A percentile compares a stretch with the other conserved stretches of the same genome.
phyloP scores from a whole-genome alignment of 352 stramenopile genomes.

The Phytophthora pistaciae region DNA sequence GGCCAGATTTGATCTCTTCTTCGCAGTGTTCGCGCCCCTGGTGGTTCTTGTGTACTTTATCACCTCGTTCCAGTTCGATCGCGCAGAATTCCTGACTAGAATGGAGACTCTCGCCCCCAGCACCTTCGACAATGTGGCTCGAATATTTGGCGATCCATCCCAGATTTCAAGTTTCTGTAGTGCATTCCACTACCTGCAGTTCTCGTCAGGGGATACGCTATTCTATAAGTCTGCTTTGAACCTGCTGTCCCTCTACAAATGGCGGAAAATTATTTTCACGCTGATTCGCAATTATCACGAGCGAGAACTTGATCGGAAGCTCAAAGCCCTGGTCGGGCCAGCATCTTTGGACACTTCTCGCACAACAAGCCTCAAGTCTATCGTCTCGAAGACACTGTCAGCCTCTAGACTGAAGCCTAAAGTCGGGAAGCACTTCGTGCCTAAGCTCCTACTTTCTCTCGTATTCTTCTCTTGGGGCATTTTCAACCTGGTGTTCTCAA shows the following conservation, averaged over 20 bases:
- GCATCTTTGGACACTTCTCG: not conserved
- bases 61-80: slow-evolving; percentile 53
- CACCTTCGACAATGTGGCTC: slow-evolving; percentile 41
- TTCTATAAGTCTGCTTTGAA: slow-evolving; percentile 50
- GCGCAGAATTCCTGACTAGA: slow-evolving; percentile 28
- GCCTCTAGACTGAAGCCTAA: not conserved
- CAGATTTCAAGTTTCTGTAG: slow-evolving; percentile 46
- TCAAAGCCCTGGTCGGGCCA: not conserved
- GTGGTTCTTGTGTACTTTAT: slow-evolving; percentile 48
- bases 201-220: slow-evolving; percentile 25
- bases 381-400: not conserved
- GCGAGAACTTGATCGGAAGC: not conserved
- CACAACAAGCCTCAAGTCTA: not conserved
- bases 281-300: not conserved
- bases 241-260: slow-evolving; percentile 58
- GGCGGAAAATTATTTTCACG: slow-evolving; percentile 42
- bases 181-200: slow-evolving; percentile 43
- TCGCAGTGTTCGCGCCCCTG: slow-evolving; percentile 53
- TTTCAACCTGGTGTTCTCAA: not conserved
- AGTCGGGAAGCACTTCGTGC: not conserved
- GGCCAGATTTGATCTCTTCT: slow-evolving; percentile 59
- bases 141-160: slow-evolving; percentile 46
- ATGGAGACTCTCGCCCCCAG: slow-evolving; percentile 26
- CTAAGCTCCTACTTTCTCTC: not conserved
- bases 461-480: not conserved